Evolutionary conservation across 306 rosid species (phyloP).

Genomic region (Sicyos edulis): DNA sequence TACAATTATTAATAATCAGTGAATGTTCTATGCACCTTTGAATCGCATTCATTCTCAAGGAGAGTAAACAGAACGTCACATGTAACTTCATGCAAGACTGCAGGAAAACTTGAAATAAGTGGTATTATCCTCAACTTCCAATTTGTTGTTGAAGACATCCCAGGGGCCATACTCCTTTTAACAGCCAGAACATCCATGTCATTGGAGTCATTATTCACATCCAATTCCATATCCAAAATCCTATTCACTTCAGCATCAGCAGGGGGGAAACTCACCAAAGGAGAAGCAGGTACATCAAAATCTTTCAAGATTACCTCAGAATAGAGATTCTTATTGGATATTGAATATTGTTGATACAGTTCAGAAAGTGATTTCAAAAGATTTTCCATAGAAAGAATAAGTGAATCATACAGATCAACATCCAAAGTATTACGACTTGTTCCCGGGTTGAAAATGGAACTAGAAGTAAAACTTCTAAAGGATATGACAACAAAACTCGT

Average conservation of each 20-base stretch:
- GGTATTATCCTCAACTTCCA: slow-evolving; percentile 68
- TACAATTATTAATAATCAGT: slow-evolving; percentile 10
- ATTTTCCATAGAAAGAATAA: slow-evolving; percentile 49
- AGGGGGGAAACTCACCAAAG: slow-evolving; percentile 26
- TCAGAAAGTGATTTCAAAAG: slow-evolving; percentile 56
- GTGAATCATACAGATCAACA: slow-evolving; percentile 35
- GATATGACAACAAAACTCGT: slow-evolving; percentile 40
- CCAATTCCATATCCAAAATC: slow-evolving; percentile 79
- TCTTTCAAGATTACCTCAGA: slow-evolving; percentile 38
- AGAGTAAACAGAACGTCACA: slow-evolving; percentile 66
- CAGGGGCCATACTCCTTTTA: slow-evolving; percentile 33
- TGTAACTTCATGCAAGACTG: slow-evolving; percentile 46
- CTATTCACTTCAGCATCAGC: slow-evolving; percentile 47
- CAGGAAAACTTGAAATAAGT: slow-evolving; percentile 56
- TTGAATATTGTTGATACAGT: slow-evolving; percentile 56
- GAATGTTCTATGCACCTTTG: slow-evolving; percentile 42
- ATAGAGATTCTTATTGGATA: slow-evolving; percentile 32
- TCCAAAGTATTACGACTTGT: slow-evolving; percentile 38
- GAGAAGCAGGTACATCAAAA: slow-evolving; percentile 34
- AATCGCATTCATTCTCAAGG: slow-evolving; percentile 57
- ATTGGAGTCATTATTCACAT: slow-evolving; percentile 57
- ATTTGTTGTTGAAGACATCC: slow-evolving; percentile 40
- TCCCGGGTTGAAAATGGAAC: slow-evolving; percentile 49
- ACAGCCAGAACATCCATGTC: slow-evolving; percentile 45
- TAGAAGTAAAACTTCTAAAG: slow-evolving; percentile 51